Base-by-base conservation (phyloP, 2,329 filamentous ascomycete species). In the Phaeosphaeria sp. region DNA sequence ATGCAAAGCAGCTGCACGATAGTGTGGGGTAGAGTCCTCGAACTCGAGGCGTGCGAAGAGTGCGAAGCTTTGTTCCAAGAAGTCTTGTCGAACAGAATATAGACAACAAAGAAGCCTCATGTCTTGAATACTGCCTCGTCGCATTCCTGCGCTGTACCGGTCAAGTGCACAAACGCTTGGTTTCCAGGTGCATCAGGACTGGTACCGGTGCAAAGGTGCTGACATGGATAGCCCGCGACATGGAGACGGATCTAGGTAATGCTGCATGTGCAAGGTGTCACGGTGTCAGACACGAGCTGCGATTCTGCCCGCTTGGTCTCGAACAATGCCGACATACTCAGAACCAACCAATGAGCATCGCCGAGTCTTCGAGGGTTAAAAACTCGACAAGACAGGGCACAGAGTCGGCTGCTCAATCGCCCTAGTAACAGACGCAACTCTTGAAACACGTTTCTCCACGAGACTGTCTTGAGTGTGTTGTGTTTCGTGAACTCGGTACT, bases 201-300 rank as follows among this genome's bases (percentile, higher is more conserved):
- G 39, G 39, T 42, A 46, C 44, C 44, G 44, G 44, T 46, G 44
- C 25, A 25, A 7, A 25, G 30, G 30, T 46, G n/a, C 22, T 13
- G 44, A n/a, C 22, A 23, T 23, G 21, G 15, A 17, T n/a, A 11
- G 21, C 21, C 22, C 17, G 44, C 41, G 17, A 27, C 21, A 46
- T 46, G 44, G 21, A 25, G 22, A 46, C 22, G 21, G 22, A 25
- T 46, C 44, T 46, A 46, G 44, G 44, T 46, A 46, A 46, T 46
- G 44, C 22, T 46, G 44, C 44, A 46, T 23, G 44, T 46, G 22
- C 22, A n/a, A 46, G 21, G 44, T 46, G 15, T 17, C 44, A 46
- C 44, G 21, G 44, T 46, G 44, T 46, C 44, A 46, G 44, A 46
- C 21, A 25, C 21, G 22, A 46, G 44, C 22, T 46, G 44, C 15